Evolutionary conservation across 192 early-diverging fungal genomes (phyloP).

Genomic region (Entomortierella chlamydospora): DNA sequence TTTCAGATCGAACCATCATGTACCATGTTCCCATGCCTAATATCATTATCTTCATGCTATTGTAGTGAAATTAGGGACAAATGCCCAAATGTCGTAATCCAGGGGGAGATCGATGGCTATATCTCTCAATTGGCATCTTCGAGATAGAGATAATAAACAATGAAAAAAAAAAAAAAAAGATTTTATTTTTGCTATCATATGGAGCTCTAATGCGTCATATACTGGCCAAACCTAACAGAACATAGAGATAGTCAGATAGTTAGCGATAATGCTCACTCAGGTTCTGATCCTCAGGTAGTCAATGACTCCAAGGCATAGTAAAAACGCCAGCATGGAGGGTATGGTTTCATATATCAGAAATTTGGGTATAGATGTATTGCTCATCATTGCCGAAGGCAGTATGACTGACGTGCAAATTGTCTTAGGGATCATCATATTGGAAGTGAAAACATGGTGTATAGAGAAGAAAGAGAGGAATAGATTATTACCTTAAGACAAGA

Average conservation of each 20-base stretch:
- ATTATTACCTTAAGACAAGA: not conserved
- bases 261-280: not conserved
- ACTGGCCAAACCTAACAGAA: not conserved
- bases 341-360: constrained; percentile 30
- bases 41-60: too few relatives aligned
- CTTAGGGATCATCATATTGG: constrained; percentile 47
- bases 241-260: not conserved
- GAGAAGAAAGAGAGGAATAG: not conserved
- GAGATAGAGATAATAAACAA: constrained; percentile 1
- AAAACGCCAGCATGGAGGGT: not conserved
- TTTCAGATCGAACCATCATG: too few relatives aligned
- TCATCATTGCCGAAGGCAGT: constrained; percentile 39
- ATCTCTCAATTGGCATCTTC: constrained; percentile 28
- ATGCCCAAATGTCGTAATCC: constrained; percentile 36
- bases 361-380: constrained; percentile 53
- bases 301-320: not conserved
- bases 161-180: not conserved
- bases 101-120: constrained; percentile 45
- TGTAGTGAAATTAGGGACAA: constrained; percentile 51
- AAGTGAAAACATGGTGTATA: not conserved
- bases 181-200: too few relatives aligned
- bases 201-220: too few relatives aligned
- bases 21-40: too few relatives aligned
- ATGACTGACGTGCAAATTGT: constrained; percentile 57
- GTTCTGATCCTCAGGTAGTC: not conserved